Evolutionary conservation across 345 rosid species (phyloP), one percentile per base, ranked within the genome.

Genomic region (Heritiera fomes): DNA sequence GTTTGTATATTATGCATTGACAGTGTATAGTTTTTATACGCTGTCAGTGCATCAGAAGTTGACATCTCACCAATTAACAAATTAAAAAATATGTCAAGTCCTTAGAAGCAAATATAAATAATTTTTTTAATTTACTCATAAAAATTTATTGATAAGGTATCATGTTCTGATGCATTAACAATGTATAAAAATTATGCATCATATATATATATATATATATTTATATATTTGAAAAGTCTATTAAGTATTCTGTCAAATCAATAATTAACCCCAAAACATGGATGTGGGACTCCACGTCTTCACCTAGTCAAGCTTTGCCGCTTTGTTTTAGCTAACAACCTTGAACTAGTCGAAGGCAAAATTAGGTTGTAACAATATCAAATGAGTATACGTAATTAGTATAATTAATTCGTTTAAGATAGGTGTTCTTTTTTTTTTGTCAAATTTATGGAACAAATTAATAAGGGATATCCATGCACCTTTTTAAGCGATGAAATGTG

Each of bases 321-420:
- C 28, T 20, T 77, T 69, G 58, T 56, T 61, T 77, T 69, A 45
- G 14, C 59, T 30, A 68, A 41, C 49, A 47, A 18, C 7, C 58
- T 58, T 69, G 60, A 69, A 67, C 3, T 55, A 17, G 75, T 56
- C 75, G 45, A 68, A 41, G 58, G 40, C 20, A 13, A 67, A 41
- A 41, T 14, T 43, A 15, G 45, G 75, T 8, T 11, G 17, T 32
- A 13, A 20, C 78, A 47, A 58, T n/a, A 4, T 63, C n/a, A 32
- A 63, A 14, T 34, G 7, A 63, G 34, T 12, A 63, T 11, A 28
- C 4, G 40, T 30, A 30, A 63, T 14, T 32, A 64, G 0, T 63
- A 63, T 34, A 6, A 55, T 55, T 55, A 55, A 17, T 18, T 17
- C 66, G 28, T 47, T 30, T 49, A 49, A 32, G 49, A 34, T 45